phyloP scores from a whole-genome alignment of 192 early-diverging fungal species.

The Coemansia sp. region DNA sequence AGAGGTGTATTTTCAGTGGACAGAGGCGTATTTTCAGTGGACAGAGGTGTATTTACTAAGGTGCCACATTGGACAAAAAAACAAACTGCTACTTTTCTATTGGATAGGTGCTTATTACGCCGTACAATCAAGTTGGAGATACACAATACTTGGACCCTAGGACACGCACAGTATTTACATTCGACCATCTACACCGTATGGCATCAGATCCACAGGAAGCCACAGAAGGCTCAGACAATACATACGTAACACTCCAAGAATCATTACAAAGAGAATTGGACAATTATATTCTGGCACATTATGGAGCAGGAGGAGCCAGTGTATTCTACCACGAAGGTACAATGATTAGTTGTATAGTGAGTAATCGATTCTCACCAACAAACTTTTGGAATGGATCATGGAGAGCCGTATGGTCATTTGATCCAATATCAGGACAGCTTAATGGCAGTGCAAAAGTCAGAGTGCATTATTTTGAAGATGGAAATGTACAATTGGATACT shows the following conservation, averaged over 20 bases:
- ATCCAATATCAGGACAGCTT: slow-evolving; percentile 58
- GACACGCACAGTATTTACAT: slow-evolving; percentile 64
- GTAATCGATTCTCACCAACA: slow-evolving; percentile 87
- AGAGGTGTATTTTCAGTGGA: too few relatives aligned
- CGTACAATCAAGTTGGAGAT: slow-evolving; percentile 65
- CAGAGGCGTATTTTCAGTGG: background rate
- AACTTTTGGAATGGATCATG: slow-evolving; percentile 98
- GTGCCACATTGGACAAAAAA: slow-evolving; percentile 2
- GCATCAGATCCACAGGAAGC: slow-evolving; percentile 28
- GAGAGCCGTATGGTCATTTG: slow-evolving; percentile 79
- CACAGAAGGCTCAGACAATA: background rate
- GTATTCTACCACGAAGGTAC: slow-evolving; percentile 58
- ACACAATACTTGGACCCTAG: slow-evolving; percentile 75
- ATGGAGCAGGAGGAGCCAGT: slow-evolving; percentile 64
- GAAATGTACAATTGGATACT: slow-evolving; percentile 93
- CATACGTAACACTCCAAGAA: slow-evolving; percentile 34
- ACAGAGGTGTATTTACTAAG: slow-evolving; percentile 3
- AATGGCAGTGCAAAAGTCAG: slow-evolving; percentile 73
- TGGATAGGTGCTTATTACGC: slow-evolving; percentile 70
- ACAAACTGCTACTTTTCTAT: background rate
- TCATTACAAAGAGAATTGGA: slow-evolving; percentile 64
- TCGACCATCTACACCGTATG: slow-evolving; percentile 79
- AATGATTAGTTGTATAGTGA: slow-evolving; percentile 63
- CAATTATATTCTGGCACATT: slow-evolving; percentile 76
- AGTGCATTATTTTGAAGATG: slow-evolving; percentile 99